Conservation (phyloP, 768 basidiomycete genomes). For the Naganishia antarctica region DNA sequence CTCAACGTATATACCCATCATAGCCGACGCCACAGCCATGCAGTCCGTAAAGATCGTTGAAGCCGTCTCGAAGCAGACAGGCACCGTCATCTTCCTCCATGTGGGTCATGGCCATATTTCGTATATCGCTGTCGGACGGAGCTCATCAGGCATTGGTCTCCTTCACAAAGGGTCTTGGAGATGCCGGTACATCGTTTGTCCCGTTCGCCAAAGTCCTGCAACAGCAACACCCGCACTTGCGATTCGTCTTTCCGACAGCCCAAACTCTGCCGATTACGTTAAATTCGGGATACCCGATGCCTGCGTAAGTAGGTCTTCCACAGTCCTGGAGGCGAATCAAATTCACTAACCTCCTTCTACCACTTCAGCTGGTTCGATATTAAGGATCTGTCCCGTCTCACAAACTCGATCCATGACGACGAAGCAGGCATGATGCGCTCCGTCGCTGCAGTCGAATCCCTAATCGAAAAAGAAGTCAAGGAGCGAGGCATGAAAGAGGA, state of each 20-base stretch:
- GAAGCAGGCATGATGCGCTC: constrained; percentile 69
- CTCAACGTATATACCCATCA: constrained; percentile 4
- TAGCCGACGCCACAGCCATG: constrained; percentile 21
- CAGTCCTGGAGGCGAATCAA: background rate
- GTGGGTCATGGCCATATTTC: constrained; percentile 53
- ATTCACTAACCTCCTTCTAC: background rate
- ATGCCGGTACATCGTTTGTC: constrained; percentile 50
- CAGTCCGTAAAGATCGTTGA: constrained; percentile 33
- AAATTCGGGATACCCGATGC: constrained; percentile 56
- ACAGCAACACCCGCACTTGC: constrained; percentile 59
- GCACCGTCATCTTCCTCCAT: constrained; percentile 85
- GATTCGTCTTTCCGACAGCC: constrained; percentile 86
- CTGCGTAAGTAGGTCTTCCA: constrained; percentile 43
- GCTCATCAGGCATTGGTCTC: constrained; percentile 19
- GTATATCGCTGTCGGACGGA: constrained; percentile 28
- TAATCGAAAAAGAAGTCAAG: constrained; percentile 71
- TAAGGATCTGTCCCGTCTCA: constrained; percentile 54
- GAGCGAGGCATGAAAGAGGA: constrained; percentile 60
- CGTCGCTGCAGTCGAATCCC: constrained; percentile 58
- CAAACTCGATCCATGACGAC: constrained; percentile 58
- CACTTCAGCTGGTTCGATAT: constrained; percentile 67
- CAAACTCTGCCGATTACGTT: constrained; percentile 64
- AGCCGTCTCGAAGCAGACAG: constrained; percentile 60
- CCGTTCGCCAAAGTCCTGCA: constrained; percentile 23
- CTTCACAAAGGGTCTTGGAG: constrained; percentile 28